Evolutionary conservation across 2,329 filamentous ascomycete genomes (phyloP), one percentile per base, ranked within the genome.

Genomic region (Clathrospora elynae): DNA sequence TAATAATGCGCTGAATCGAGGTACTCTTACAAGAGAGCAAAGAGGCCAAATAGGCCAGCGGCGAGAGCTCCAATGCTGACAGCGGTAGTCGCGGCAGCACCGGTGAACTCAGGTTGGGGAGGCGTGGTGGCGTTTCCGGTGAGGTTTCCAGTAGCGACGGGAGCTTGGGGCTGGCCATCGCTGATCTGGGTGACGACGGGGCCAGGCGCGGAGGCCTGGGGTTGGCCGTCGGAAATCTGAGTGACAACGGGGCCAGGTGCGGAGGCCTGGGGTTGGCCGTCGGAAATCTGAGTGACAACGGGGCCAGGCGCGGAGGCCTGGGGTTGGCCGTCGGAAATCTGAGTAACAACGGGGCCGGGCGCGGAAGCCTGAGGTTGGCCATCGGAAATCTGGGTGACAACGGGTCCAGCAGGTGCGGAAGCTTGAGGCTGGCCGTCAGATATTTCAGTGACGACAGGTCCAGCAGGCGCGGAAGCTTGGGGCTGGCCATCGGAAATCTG

Each of bases 321-420:
- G 0, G 59, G 55, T 33, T 64, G 61, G 19, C 62, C 64, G 30
- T 67, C 64, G 9, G 55, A 50, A 31, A 65, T 65, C 42, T 66
- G 59, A 3, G 62, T 55, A 10, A 66, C 50, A 3, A 55, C 45
- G 10, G 31, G 13, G 8, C 24, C 24, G 10, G 45, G 35, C 3
- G 42, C 43, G 5, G 53, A 44, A 5, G 51, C 59, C 20, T 55
- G 55, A 0, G 59, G 55, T 33, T 64, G 61, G 19, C 62, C 64
- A 32, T 67, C 64, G 9, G 55, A 50, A 31, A 65, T 65, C 42
- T 66, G 59, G 3, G 62, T 55, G 9, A 66, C 50, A 3, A 55
- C 45, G 10, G 31, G 13, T 6, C 25, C 47, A 11, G 44, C 38
- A 28, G 43, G 42, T 10, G 46, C 47, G 19, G 48, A 33, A 4